Conservation (phyloP, 2,329 filamentous ascomycete species). For the Thelonectria discophora region DNA sequence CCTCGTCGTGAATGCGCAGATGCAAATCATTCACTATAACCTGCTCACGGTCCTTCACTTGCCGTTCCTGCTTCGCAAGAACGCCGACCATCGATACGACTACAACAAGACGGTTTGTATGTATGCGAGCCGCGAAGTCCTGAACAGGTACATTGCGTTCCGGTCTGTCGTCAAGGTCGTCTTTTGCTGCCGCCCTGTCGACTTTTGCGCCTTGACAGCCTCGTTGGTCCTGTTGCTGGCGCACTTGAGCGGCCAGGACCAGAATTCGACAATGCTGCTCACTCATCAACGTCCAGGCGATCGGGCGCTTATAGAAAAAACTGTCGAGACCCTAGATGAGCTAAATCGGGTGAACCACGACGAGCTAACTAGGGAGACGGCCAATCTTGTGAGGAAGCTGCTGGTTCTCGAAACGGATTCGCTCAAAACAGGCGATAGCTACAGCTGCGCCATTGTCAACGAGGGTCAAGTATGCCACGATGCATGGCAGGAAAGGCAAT, state of each 20-base stretch:
- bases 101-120: slow-evolving; percentile 10
- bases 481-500: neutral
- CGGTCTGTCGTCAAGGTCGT: slow-evolving; percentile 6
- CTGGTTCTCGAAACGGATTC: slow-evolving; percentile 1
- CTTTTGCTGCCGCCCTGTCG: slow-evolving; percentile 13
- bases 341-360: slow-evolving; percentile 9
- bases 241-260: slow-evolving; percentile 4
- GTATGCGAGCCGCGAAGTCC: slow-evolving; percentile 16
- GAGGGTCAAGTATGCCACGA: neutral
- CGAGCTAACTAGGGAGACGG: slow-evolving; percentile 3
- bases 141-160: slow-evolving; percentile 14
- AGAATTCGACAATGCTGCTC: slow-evolving; percentile 1
- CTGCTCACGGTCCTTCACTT: slow-evolving; percentile 8
- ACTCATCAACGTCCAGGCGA: slow-evolving; percentile 11
- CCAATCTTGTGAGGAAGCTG: slow-evolving; percentile 1
- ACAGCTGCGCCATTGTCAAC: neutral
- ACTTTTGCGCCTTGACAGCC: slow-evolving; percentile 18
- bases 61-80: slow-evolving; percentile 6
- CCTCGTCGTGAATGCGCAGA: slow-evolving; percentile 3
- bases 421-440: neutral
- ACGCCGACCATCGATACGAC: slow-evolving; percentile 2
- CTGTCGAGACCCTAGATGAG: slow-evolving; percentile 11
- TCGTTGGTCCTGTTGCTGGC: slow-evolving; percentile 5
- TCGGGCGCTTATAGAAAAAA: slow-evolving; percentile 8
- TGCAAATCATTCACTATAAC: slow-evolving; percentile 12